phyloP scores from a whole-genome alignment of 139 green algal species.

The Dunaliella sp. region DNA sequence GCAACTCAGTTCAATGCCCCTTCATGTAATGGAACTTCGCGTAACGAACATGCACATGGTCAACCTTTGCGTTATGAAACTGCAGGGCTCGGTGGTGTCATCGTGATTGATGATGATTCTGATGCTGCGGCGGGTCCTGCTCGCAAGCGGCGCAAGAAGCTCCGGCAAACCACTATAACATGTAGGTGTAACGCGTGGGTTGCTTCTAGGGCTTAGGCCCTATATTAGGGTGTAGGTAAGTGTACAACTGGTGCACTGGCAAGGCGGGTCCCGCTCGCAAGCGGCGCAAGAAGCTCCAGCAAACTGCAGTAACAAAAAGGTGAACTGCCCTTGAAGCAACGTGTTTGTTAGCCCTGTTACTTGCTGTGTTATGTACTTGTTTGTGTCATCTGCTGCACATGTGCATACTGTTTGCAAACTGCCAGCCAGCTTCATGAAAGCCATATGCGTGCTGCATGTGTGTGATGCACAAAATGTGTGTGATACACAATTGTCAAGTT shows the following conservation, averaged over 20 bases:
- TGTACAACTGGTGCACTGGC: background rate
- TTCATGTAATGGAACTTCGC: too few relatives aligned
- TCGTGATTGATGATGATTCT: background rate
- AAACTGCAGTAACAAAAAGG: too few relatives aligned
- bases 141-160: conserved; percentile 12
- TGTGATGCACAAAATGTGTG: background rate
- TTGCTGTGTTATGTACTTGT: background rate
- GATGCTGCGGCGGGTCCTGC: background rate
- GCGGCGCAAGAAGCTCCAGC: too few relatives aligned
- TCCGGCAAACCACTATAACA: background rate
- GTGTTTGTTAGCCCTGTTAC: background rate
- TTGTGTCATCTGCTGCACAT: too few relatives aligned
- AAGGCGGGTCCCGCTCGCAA: background rate
- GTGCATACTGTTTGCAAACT: too few relatives aligned
- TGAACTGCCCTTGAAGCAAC: too few relatives aligned
- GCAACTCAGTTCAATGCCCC: too few relatives aligned
- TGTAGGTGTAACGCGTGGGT: background rate
- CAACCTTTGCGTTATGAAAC: too few relatives aligned
- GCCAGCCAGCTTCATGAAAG: too few relatives aligned
- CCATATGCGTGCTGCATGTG: too few relatives aligned
- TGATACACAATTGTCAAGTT: background rate
- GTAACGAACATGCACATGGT: too few relatives aligned
- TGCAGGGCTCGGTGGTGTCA: background rate
- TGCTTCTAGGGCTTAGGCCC: background rate
- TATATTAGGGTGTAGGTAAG: background rate